Base-by-base conservation (phyloP, 2,329 filamentous ascomycete genomes). In the Chaetomiaceae sp. region DNA sequence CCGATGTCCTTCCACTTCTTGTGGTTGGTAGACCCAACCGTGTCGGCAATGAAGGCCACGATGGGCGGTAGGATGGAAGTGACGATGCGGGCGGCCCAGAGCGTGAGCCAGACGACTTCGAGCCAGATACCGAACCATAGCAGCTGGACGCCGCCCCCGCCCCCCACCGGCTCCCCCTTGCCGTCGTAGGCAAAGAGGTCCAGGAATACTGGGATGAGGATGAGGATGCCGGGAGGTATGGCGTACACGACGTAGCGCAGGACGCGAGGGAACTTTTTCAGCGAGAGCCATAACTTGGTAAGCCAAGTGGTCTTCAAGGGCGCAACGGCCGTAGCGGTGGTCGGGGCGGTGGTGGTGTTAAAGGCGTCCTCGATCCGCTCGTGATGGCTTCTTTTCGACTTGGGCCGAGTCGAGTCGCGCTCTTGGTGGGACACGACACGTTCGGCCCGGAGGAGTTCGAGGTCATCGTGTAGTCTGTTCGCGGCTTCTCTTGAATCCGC, bases 41-140 rank as follows among this genome's bases (percentile, higher is more conserved):
- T 74, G 62, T 85, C 89, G 5, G 89, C 84, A 14, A 87, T 29
- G 8, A 71, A 62, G 34, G 72, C 70, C 53, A 81, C 72, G 5
- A 73, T 51, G 23, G 66, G 69, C 0, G 79, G 79, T 59, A 82
- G 69, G 32, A 79, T 65, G 23, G 75, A 74, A 3, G 76, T 79
- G 37, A 76, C 60, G 65, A 82, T 79, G 11, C 79, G 74, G 1
- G 77, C 86, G 18, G 86, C 85, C 92, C 92, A 97, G 0, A 96
- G 76, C 0, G 90, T 90, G 58, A 92, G 77, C 92, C 92, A 97
- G 23, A 96, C 79, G 37, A 96, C 89, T 69, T 96, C 89, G 16
- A 96, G 78, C 92, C 92, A 97, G 57, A 96, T 90, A 27, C 88
- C 88, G 65, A 97, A 96, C 92, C 92, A 97, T 55, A 90, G 74